Evolutionary conservation across 2,329 filamentous ascomycete genomes (phyloP).

Genomic region (Penicillium sp.): DNA sequence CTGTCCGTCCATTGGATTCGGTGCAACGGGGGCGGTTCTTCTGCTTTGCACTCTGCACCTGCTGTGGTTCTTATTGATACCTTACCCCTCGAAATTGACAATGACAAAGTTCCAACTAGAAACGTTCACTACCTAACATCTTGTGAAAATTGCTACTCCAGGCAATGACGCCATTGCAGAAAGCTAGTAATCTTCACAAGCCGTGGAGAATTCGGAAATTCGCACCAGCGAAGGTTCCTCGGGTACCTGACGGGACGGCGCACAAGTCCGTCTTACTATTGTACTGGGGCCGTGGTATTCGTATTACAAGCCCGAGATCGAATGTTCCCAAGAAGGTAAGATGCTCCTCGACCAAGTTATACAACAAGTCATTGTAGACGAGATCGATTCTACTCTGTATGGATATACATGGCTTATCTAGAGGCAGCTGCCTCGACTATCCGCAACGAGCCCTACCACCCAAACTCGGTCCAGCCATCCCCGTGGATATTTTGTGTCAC

Average conservation of each 20-base stretch:
- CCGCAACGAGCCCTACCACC: neutral
- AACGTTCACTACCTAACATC: too few species aligned
- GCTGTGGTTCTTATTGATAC: neutral
- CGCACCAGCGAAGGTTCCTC: slow-evolving; percentile 1
- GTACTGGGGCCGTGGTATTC: neutral
- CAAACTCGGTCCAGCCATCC: neutral
- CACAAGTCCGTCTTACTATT: neutral
- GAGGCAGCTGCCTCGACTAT: too few species aligned
- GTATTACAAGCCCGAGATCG: neutral
- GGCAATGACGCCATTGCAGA: neutral
- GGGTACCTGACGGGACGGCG: slow-evolving; percentile 11
- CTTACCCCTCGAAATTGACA: too few species aligned
- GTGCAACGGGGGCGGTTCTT: slow-evolving; percentile 6
- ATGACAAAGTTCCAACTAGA: too few species aligned
- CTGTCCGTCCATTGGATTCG: slow-evolving; percentile 5
- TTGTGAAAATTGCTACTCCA: too few species aligned
- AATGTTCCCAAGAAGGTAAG: neutral
- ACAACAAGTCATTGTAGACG: too few species aligned
- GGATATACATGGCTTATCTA: too few species aligned
- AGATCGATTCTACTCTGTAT: too few species aligned
- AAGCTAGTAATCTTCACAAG: slow-evolving; percentile 2
- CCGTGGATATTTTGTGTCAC: slow-evolving; percentile 20
- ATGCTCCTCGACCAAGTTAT: neutral
- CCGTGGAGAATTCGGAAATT: slow-evolving; percentile 6
- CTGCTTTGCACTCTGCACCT: neutral